Evolutionary conservation across 352 stramenopile species (phyloP), one percentile per base, ranked within the genome.

Genomic region (Albugo candida): DNA sequence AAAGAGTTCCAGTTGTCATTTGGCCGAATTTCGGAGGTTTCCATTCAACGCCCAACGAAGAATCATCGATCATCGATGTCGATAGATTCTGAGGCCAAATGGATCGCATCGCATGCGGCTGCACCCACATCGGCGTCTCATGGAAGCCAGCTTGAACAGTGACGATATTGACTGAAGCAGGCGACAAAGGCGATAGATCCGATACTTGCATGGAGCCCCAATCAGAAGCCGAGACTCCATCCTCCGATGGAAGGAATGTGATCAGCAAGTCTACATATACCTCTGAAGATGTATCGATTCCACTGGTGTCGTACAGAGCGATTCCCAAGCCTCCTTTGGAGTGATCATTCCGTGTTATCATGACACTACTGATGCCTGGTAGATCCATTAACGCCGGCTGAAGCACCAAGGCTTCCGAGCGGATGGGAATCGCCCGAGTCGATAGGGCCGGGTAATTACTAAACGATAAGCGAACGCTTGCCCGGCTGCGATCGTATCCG

Each of bases 241-340:
- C 70, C 5, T 60, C 49, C 0, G 70, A 81, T 12, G 56, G 59
- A n/a, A 54, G 53, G 53, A 91, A 93, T 8, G 73, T 89, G 34
- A 93, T 83, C 14, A 60, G 80, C 72, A 71, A 93, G 34, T 67
- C 56, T 14, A 88, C 24, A 5, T 61, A 50, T 14, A 83, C 74
- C 11, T 19, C 24, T 4, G 31, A 13, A 1, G 49, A 48, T 1
- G 66, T 80, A 31, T 61, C 56, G 5, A 83, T 51, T 1, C 48
- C 51, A 18, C 69, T 81, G 0, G 31, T 40, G 37, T 91, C 77
- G 21, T 70, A 84, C 1, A 55, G 57, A 0, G 56, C 59, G 0
- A 54, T 56, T 0, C 40, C 41, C 1, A 59, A 48, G 24, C 24
- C 8, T 0, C 71, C 77, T 1, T 53, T 58, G 0, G 77, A 91